These are phyloP conservation scores for Astrothelium macrocarpum DNA, from an alignment of 495 filamentous ascomycete genomes.

Conservation along the genomic window DNA sequence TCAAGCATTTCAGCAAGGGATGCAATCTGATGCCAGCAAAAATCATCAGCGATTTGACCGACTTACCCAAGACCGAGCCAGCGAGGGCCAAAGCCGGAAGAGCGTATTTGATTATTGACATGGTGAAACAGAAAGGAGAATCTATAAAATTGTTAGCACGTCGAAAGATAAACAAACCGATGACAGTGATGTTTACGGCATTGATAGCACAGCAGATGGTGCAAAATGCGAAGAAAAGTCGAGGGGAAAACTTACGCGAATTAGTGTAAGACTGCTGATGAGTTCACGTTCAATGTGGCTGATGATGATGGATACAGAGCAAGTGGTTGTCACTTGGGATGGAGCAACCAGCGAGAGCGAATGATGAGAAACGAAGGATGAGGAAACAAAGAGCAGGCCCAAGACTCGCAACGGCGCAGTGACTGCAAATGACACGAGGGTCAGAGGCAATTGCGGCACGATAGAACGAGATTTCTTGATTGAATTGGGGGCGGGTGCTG, in stretches of 20 bases:
- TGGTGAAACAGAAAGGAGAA: constrained; percentile 27
- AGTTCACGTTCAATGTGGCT: background rate
- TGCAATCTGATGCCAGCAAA: constrained; percentile 3
- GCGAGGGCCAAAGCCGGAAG: constrained; percentile 63
- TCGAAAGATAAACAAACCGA: background rate
- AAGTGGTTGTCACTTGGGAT: background rate
- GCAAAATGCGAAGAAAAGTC: too few species aligned
- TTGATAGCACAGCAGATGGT: background rate
- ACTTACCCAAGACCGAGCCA: constrained; percentile 57
- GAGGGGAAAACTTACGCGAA: background rate
- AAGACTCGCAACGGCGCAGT: background rate
- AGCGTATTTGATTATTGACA: constrained; percentile 67
- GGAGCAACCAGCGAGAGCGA: background rate
- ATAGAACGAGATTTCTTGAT: background rate
- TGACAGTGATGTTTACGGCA: background rate
- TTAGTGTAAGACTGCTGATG: constrained; percentile 7
- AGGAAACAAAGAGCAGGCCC: background rate
- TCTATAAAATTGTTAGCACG: too few species aligned
- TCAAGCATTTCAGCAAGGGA: constrained; percentile 10
- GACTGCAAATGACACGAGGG: background rate
- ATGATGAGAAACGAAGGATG: background rate
- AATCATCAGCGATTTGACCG: background rate
- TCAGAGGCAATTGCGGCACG: background rate
- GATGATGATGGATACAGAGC: constrained; percentile 7
- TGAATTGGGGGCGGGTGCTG: background rate